Evolutionary conservation across 208 protist species (phyloP).

Genomic region (Leishmania martiniquensis): DNA sequence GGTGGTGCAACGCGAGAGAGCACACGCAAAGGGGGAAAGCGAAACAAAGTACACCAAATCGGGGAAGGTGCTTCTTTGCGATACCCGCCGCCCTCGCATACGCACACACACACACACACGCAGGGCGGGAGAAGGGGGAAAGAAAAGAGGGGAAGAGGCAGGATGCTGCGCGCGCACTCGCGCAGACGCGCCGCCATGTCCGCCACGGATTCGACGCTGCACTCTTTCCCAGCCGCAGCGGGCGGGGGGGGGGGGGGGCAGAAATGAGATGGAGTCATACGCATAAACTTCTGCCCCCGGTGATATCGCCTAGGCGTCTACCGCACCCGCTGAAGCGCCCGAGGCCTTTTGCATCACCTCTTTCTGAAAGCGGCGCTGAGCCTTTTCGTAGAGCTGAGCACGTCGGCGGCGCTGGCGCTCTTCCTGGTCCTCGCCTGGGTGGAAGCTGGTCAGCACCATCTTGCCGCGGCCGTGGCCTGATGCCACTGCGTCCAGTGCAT

Average conservation of each 20-base stretch:
- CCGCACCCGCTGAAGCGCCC: neutral
- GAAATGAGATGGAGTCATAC: neutral
- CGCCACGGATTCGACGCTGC: neutral
- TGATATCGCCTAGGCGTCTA: no score
- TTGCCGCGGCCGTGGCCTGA: slow-evolving; percentile 64
- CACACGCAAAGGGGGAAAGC: neutral
- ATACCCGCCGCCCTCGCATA: slow-evolving; percentile 2
- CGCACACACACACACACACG: neutral
- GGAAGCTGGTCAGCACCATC: slow-evolving; percentile 65
- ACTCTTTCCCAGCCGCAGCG: neutral
- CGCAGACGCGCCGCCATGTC: neutral
- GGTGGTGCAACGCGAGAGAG: neutral
- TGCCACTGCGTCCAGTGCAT: slow-evolving; percentile 50
- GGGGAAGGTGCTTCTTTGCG: neutral
- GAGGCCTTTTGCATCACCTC: slow-evolving; percentile 11
- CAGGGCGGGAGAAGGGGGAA: neutral
- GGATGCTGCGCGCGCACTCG: neutral
- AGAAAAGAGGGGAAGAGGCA: neutral
- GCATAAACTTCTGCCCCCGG: neutral
- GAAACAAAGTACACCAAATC: neutral
- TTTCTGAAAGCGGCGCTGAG: slow-evolving; percentile 19
- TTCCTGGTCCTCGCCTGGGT: slow-evolving; percentile 37
- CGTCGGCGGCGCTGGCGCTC: slow-evolving; percentile 29
- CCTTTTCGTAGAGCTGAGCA: slow-evolving; percentile 32
- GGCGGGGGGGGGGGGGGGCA: no score